phyloP scores from a whole-genome alignment of 805 yeast species.

The Blastobotrys robertii region DNA sequence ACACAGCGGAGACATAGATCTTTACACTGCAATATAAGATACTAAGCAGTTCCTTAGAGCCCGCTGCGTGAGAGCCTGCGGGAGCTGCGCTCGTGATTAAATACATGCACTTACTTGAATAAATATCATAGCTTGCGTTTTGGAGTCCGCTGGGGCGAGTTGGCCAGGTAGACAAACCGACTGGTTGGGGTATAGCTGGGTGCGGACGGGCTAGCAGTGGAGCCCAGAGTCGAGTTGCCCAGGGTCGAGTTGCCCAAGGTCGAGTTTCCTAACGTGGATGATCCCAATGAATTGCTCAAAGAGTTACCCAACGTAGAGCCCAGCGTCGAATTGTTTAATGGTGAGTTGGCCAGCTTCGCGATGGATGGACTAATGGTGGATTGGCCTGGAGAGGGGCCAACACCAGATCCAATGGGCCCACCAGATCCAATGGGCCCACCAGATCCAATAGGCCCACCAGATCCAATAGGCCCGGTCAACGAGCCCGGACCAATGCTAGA shows the following conservation, averaged over 20 bases:
- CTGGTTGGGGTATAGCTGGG: constrained; percentile 15
- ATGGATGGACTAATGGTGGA: neutral
- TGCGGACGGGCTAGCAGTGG: neutral
- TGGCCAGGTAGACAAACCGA: constrained; percentile 12
- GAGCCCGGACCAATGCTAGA: too few relatives aligned
- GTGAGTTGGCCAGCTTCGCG: constrained; percentile 1
- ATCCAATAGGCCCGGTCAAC: neutral
- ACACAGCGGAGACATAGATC: neutral
- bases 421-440: neutral
- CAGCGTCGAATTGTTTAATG: neutral
- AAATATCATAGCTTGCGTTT: constrained; percentile 1
- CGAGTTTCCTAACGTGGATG: too few relatives aligned
- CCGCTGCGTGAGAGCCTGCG: too few relatives aligned
- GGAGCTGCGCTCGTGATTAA: too few relatives aligned
- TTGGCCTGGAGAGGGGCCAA: constrained; percentile 1
- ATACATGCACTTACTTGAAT: neutral
- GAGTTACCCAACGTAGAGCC: too few relatives aligned
- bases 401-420: neutral
- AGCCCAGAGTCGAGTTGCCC: constrained; percentile 1
- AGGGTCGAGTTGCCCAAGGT: neutral
- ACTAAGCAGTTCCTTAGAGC: too few relatives aligned
- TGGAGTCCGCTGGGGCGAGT: constrained; percentile 7
- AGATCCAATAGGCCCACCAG: neutral
- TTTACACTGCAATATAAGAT: too few relatives aligned
- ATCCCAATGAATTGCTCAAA: too few relatives aligned